phyloP scores from a whole-genome alignment of 441 rosid genomes.

The Brassica balearica region DNA sequence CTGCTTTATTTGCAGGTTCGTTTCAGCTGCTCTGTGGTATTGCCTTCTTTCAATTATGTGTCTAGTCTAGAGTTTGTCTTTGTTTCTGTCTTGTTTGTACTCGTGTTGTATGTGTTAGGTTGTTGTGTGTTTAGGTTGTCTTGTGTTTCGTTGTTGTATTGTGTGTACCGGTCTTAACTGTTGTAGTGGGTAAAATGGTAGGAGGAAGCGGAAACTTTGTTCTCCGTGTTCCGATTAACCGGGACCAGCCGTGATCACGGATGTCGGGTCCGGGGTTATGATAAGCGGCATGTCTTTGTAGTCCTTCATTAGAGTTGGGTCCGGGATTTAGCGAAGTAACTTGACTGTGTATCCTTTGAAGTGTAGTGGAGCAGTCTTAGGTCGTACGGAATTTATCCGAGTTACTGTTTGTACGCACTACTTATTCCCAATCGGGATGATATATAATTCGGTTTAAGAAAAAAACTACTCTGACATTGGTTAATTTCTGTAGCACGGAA shows the following conservation, averaged over 20 bases:
- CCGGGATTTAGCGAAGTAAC: background rate
- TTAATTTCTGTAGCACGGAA: conserved; percentile 12
- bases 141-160: no score
- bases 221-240: background rate
- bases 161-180: no score
- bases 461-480: conserved; percentile 16
- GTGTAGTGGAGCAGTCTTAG: background rate
- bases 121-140: no score
- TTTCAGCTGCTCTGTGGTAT: no score
- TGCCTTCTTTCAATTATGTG: no score
- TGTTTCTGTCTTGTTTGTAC: no score
- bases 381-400: background rate
- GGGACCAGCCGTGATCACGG: background rate
- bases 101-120: no score
- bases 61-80: no score
- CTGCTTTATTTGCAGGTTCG: no score
- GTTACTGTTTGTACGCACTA: background rate
- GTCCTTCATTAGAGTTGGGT: background rate
- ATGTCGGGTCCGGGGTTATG: background rate
- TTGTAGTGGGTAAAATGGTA: background rate
- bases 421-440: no score
- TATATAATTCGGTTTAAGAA: no score
- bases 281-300: background rate
- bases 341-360: background rate
- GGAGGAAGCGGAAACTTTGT: background rate